Evolutionary conservation across 805 yeast species (phyloP), one percentile per base, ranked within the genome.

Genomic region (Dipodascus albidus): DNA sequence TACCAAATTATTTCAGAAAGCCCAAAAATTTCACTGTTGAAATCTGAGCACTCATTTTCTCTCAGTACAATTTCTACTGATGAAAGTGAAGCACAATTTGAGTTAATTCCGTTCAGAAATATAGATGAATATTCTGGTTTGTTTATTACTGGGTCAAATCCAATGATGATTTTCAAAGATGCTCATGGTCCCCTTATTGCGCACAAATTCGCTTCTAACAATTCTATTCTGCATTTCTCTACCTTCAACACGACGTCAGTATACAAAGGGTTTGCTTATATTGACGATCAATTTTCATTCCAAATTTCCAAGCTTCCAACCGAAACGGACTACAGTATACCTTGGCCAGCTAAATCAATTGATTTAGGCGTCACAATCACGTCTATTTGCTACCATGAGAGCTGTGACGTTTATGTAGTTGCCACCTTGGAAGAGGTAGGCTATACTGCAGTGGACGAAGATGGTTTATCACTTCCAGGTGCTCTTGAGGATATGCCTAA

Each of bases 371-470:
- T 77, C 62, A 82, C 87, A 2, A 69, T 88, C 24, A 83, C 80
- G 54, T 75, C 80, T 20, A 70, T 90, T 2, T 72, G 86, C 0
- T 90, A 80, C 62, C 93, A 87, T 67, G 84, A 82, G 58, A 67
- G 73, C 3, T 75, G 88, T 0, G 73, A 80, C 56, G 76, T 86
- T 14, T 82, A 76, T 60, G 72, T 85, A 3, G 72, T 85, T 0
- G 80, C 91, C 0, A 80, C 87, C 0, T 70, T 79, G 50, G 72
- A 70, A 23, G 79, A 79, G 38, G 73, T 79, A 22, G 82, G 81
- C 1, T 90, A 80, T 61, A 69, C 74, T 38, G 81, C 87, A 17
- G 65, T 80, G 15, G 95, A 86, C 61, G 96, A 86, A 62, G 95
- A 86, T 56, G 88, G 81, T 1, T 74, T 74, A 21, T 75, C 74